phyloP scores from a whole-genome alignment of 768 basidiomycete genomes.

The Termitomyces sp. region DNA sequence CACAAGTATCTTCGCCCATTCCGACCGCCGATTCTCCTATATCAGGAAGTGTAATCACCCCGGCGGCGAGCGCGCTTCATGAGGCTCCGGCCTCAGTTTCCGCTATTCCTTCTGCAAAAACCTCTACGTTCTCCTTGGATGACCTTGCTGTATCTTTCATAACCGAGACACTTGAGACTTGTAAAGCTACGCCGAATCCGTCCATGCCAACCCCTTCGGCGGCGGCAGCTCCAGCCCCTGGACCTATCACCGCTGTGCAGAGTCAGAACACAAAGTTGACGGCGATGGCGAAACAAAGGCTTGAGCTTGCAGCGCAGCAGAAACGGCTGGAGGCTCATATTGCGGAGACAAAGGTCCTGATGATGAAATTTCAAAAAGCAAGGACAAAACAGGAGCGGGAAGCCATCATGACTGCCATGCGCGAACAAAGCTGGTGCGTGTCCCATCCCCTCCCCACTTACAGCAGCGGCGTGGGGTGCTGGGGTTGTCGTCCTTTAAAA shows the following conservation, averaged over 20 bases:
- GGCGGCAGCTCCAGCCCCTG: not conserved
- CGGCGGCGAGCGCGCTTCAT: not conserved
- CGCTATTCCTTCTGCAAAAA: constrained; percentile 10
- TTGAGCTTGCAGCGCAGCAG: constrained; percentile 43
- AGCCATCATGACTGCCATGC: constrained; percentile 36
- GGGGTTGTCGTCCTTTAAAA: constrained; percentile 3
- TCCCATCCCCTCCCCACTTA: not conserved
- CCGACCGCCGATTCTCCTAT: not conserved
- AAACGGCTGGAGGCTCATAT: constrained; percentile 46
- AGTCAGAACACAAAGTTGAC: not conserved
- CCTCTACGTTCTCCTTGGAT: constrained; percentile 33
- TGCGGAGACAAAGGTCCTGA: constrained; percentile 45
- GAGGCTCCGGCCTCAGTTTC: not conserved
- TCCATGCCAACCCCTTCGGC: not conserved
- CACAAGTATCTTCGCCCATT: constrained; percentile 3
- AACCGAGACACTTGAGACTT: constrained; percentile 47
- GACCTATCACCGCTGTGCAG: no score
- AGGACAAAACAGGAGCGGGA: constrained; percentile 50
- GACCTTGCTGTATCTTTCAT: constrained; percentile 56
- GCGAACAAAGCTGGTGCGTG: constrained; percentile 52
- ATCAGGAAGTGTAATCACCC: not conserved
- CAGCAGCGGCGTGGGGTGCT: constrained; percentile 3
- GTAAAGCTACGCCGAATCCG: constrained; percentile 23
- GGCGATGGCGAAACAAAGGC: constrained; percentile 6
- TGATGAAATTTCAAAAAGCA: constrained; percentile 40